Evolutionary conservation across 768 basidiomycete species (phyloP).

Genomic region (Mycena amicta): DNA sequence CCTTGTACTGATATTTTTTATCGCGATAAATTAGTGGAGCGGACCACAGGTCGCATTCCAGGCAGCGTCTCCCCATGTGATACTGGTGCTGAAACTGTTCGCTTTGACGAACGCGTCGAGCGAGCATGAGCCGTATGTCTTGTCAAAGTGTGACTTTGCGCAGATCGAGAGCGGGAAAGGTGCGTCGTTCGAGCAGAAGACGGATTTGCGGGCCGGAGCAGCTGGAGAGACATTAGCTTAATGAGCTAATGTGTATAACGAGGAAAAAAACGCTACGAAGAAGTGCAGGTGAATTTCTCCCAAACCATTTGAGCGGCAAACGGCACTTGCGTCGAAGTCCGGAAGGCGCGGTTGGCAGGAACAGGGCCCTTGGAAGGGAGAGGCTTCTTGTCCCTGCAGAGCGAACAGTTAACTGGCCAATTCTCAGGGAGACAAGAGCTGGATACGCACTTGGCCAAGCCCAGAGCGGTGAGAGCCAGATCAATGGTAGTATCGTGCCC

Average conservation of each 20-base stretch:
- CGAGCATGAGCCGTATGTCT: constrained; percentile 39
- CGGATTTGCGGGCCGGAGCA: constrained; percentile 41
- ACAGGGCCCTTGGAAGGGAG: constrained; percentile 32
- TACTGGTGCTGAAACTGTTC: constrained; percentile 28
- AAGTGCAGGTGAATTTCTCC: constrained; percentile 42
- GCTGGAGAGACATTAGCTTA: constrained; percentile 17
- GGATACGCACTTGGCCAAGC: constrained; percentile 35
- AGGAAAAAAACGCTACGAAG: constrained; percentile 26
- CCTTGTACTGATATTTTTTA: not conserved
- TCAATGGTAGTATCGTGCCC: constrained; percentile 46
- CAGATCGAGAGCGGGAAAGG: constrained; percentile 43
- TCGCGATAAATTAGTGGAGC: not conserved
- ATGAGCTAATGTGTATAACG: constrained; percentile 1
- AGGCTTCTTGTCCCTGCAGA: constrained; percentile 34
- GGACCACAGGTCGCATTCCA: constrained; percentile 41
- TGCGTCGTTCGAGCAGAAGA: constrained; percentile 41
- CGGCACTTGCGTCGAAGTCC: constrained; percentile 42
- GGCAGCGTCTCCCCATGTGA: constrained; percentile 32
- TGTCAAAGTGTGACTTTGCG: constrained; percentile 30
- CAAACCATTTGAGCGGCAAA: constrained; percentile 48
- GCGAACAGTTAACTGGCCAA: not conserved
- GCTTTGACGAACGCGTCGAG: constrained; percentile 35
- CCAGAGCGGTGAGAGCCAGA: constrained; percentile 39
- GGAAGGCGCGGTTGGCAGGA: constrained; percentile 34
- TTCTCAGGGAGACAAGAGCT: not conserved